Percentiles rank a stretch among this genome's conserved stretches.
Conservation (phyloP, 176 grass and related monocot genomes). For the Saccharum spontaneum region DNA sequence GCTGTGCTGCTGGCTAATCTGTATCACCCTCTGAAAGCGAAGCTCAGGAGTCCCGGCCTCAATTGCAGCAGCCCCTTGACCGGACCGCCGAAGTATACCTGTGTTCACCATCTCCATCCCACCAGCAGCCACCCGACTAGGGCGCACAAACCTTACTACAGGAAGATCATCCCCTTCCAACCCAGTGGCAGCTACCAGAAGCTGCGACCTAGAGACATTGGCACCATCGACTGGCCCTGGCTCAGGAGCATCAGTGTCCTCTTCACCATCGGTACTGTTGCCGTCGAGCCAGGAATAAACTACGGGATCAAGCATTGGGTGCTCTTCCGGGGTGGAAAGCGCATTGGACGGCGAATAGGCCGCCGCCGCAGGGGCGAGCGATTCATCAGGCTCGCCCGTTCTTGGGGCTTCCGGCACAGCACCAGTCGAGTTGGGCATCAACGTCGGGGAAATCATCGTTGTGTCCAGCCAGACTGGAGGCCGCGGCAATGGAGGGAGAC, state of each 20-base stretch:
- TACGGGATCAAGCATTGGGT: slow-evolving; percentile 30
- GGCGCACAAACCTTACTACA: slow-evolving; percentile 21
- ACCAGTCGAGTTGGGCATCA: not conserved
- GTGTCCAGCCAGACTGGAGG: slow-evolving; percentile 5
- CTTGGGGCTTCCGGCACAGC: not conserved
- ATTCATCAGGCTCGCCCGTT: not conserved
- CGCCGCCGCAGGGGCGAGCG: not conserved
- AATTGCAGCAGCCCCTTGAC: not conserved
- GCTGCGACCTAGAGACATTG: not conserved
- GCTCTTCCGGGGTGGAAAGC: slow-evolving; percentile 45
- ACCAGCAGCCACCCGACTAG: not conserved
- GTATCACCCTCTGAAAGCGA: slow-evolving; percentile 65
- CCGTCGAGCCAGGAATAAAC: slow-evolving; percentile 31
- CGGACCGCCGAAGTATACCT: not conserved
- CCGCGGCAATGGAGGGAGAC: slow-evolving; percentile 31
- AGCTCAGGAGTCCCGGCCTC: slow-evolving; percentile 50
- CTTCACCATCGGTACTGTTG: slow-evolving; percentile 17
- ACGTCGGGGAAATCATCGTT: slow-evolving; percentile 23
- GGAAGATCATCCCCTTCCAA: slow-evolving; percentile 9
- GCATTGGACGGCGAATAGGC: slow-evolving; percentile 55
- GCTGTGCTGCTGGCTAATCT: slow-evolving; percentile 48
- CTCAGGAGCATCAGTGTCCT: slow-evolving; percentile 24
- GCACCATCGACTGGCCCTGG: not conserved
- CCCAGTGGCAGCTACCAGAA: not conserved
- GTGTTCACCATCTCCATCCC: slow-evolving; percentile 25